These are phyloP conservation scores for Phytopythium boreale DNA, from an alignment of 352 stramenopile genomes.

Conservation along the genomic window DNA sequence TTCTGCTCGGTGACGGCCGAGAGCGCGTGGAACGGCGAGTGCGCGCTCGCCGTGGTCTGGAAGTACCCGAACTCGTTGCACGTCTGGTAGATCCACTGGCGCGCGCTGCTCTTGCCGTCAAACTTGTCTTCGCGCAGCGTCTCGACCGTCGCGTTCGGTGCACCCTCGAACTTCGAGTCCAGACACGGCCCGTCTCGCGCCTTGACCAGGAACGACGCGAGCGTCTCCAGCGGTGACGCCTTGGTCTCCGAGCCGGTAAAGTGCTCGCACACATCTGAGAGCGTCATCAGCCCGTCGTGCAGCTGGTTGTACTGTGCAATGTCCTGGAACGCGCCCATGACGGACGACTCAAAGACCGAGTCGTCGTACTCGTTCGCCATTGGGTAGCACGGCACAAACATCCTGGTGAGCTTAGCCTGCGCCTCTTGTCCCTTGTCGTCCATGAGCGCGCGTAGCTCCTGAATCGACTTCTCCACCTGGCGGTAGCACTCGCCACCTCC, in stretches of 20 bases:
- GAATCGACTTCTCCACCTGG: slow-evolving; percentile 59
- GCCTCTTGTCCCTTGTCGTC: slow-evolving; percentile 39
- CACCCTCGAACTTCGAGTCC: slow-evolving; percentile 80
- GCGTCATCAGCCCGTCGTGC: slow-evolving; percentile 40
- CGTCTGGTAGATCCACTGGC: slow-evolving; percentile 87
- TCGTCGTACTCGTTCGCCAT: slow-evolving; percentile 81
- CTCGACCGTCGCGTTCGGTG: slow-evolving; percentile 59
- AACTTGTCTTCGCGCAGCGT: slow-evolving; percentile 57
- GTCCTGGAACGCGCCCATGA: slow-evolving; percentile 79
- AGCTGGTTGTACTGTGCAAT: slow-evolving; percentile 76
- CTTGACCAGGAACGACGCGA: slow-evolving; percentile 57
- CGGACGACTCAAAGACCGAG: slow-evolving; percentile 69
- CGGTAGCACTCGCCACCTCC: slow-evolving; percentile 80
- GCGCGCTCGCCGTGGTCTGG: slow-evolving; percentile 59
- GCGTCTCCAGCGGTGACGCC: slow-evolving; percentile 25
- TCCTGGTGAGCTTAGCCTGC: slow-evolving; percentile 34
- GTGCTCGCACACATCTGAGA: slow-evolving; percentile 60
- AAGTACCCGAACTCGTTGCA: slow-evolving; percentile 91
- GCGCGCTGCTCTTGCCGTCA: slow-evolving; percentile 61
- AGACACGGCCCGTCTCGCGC: slow-evolving; percentile 55
- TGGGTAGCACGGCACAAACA: slow-evolving; percentile 67
- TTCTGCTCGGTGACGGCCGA: slow-evolving; percentile 71
- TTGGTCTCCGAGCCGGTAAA: slow-evolving; percentile 32
- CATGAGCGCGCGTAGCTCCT: slow-evolving; percentile 48
- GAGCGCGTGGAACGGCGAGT: slow-evolving; percentile 66